These are phyloP conservation scores for Boletus semigastroideus DNA, from an alignment of 1,284 basidiomycete genomes.

Conservation along the genomic window DNA sequence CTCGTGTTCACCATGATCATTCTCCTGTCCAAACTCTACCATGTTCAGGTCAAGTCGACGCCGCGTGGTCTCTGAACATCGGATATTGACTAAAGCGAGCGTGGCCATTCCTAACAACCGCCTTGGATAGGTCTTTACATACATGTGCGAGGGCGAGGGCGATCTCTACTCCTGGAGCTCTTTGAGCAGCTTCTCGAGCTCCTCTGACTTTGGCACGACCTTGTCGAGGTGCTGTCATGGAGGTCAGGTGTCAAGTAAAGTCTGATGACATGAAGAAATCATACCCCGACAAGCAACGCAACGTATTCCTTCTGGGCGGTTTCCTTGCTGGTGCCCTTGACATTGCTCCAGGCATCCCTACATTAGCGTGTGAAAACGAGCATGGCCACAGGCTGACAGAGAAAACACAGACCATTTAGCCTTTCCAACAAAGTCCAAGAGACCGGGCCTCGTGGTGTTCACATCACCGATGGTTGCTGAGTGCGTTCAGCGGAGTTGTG, in stretches of 20 bases:
- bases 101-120: neutral
- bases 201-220: constrained; percentile 44
- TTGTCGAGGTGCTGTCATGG: constrained; percentile 43
- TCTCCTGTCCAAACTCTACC: no score
- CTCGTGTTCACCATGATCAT: constrained; percentile 13
- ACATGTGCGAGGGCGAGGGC: neutral
- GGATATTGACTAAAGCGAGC: neutral
- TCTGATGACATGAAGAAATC: constrained; percentile 23
- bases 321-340: constrained; percentile 72
- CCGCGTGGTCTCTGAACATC: constrained; percentile 2
- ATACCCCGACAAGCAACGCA: constrained; percentile 66
- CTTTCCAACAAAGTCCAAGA: constrained; percentile 80
- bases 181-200: constrained; percentile 56
- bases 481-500: constrained; percentile 1
- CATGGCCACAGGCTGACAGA: constrained; percentile 4
- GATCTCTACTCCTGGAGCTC: constrained; percentile 56
- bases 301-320: constrained; percentile 75
- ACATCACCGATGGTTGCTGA: constrained; percentile 77
- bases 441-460: constrained; percentile 61
- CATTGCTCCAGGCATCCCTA: constrained; percentile 83
- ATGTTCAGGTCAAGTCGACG: no score
- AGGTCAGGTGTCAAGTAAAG: neutral
- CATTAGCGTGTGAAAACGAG: constrained; percentile 3
- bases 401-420: constrained; percentile 69
- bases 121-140: constrained; percentile 1